A percentile compares a stretch with the other conserved stretches of the same genome.
These are phyloP conservation scores for Chlorella vulgaris DNA, from an alignment of 139 green algal genomes.

Conservation along the genomic window DNA sequence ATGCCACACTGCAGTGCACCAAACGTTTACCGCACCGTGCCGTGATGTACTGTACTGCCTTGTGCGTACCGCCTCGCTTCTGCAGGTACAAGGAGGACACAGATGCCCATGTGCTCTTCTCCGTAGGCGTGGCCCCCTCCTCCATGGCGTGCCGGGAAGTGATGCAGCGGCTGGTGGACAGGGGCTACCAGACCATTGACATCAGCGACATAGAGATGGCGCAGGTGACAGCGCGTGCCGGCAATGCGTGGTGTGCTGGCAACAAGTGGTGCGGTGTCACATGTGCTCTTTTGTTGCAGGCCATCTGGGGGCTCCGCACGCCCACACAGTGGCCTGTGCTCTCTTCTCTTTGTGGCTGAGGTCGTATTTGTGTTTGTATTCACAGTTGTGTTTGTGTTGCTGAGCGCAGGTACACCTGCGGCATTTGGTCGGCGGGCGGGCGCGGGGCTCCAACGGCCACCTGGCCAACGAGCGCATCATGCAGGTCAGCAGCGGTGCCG, in stretches of 20 bases:
- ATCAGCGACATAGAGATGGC: conserved; percentile 73
- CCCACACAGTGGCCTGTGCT: too few relatives aligned
- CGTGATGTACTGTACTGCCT: not conserved
- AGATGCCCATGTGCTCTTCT: conserved; percentile 74
- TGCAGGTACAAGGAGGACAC: conserved; percentile 65
- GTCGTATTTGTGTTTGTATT: too few relatives aligned
- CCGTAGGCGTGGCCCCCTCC: conserved; percentile 50
- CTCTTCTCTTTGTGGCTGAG: too few relatives aligned
- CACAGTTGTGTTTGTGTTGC: too few relatives aligned
- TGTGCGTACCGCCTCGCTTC: not conserved
- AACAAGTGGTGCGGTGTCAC: too few relatives aligned
- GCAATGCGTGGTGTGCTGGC: too few relatives aligned
- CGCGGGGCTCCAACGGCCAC: conserved; percentile 71
- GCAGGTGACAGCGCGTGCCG: conserved; percentile 53
- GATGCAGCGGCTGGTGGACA: conserved; percentile 67
- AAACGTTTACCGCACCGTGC: too few relatives aligned
- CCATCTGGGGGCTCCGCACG: too few relatives aligned
- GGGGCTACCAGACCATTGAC: conserved; percentile 73
- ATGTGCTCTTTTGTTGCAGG: too few relatives aligned
- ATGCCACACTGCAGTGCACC: too few relatives aligned
- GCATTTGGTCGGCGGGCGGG: conserved; percentile 86
- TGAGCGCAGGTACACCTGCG: conserved; percentile 88
- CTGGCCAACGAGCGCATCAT: conserved; percentile 83
- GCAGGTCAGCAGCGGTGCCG: conserved; percentile 38
- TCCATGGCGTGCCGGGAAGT: conserved; percentile 53